A percentile compares a stretch with the other conserved stretches of the same genome.
phyloP scores from a whole-genome alignment of 352 stramenopile genomes.

The Halophytophthora batemanensis region DNA sequence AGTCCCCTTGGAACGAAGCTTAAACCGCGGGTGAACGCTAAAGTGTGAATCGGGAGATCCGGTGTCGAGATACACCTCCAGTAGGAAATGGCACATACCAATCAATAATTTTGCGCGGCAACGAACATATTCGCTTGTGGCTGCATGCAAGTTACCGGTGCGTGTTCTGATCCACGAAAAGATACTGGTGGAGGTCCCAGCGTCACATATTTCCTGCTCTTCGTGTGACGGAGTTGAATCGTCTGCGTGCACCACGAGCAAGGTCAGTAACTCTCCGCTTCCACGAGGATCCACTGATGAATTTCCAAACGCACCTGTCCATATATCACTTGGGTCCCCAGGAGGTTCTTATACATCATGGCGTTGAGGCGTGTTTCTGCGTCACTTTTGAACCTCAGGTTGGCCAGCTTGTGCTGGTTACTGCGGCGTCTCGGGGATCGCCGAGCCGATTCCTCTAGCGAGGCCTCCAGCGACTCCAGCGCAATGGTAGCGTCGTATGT shows the following conservation, averaged over 20 bases:
- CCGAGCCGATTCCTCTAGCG: not conserved
- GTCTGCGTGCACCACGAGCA: conserved; percentile 20
- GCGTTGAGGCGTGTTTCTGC: conserved; percentile 63
- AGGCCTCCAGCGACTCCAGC: conserved; percentile 21
- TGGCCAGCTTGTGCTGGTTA: conserved; percentile 31
- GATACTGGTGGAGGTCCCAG: conserved; percentile 40
- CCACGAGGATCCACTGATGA: not conserved
- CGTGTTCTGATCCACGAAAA: conserved; percentile 51
- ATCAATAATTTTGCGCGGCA: not conserved
- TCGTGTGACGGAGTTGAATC: conserved; percentile 60
- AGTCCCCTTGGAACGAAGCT: conserved; percentile 58
- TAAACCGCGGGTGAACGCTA: conserved; percentile 54
- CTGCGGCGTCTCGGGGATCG: conserved; percentile 8
- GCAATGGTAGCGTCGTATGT: conserved; percentile 61
- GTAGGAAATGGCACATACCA: conserved; percentile 10
- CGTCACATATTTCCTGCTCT: conserved; percentile 58
- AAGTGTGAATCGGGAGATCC: conserved; percentile 52
- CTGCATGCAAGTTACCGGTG: conserved; percentile 29
- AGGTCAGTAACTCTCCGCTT: not conserved
- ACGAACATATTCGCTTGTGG: not conserved
- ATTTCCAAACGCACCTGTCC: conserved; percentile 35
- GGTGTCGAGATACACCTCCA: conserved; percentile 45
- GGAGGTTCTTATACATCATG: conserved; percentile 69
- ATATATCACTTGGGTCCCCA: conserved; percentile 58
- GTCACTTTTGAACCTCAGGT: conserved; percentile 70